Evolutionary conservation across 2,329 filamentous ascomycete genomes (phyloP), one percentile per base, ranked within the genome.

Genomic region (Diplocarpon rosae): DNA sequence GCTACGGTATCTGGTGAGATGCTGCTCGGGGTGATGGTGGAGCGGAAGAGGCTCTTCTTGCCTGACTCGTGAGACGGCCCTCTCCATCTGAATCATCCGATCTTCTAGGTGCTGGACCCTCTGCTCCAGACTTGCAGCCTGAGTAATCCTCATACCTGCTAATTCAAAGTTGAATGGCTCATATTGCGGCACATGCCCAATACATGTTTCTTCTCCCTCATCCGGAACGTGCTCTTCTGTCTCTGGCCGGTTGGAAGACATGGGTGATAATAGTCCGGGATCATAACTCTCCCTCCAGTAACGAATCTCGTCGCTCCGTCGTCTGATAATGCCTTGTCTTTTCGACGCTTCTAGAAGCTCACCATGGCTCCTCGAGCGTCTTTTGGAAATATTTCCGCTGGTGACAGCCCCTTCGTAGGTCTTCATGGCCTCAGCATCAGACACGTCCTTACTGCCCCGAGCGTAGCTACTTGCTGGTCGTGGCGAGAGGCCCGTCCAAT

Each of bases 261-360:
- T 60, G 0, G 73, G 72, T 6, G 75, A 77, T 43, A 70, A 57
- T 40, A 71, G 64, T 1, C 66, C 68, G 1, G 67, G 68, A 37
- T 70, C 71, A 50, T 77, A 76, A 49, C 76, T 80, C 54, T 75
- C 71, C 48, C 78, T 69, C 76, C 77, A 80, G 54, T 76, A 77
- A 11, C 74, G 71, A 32, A 80, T 78, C 58, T 82, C 78, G 44
- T 78, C 75, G 56, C 75, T 80, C 27, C 76, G 70, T 30, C 75
- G 69, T 35, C 76, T 69, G 3, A 60, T 46, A 33, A 62, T 61
- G 2, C 51, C 53, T 16, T 63, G 60, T 14, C 54, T 55, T 3
- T 62, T 59, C 2, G 63, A 62, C 15, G 68, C 52, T 27, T 68
- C 65, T 5, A 68, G 64, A 15, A 80, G 63, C 9, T 75, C 73